Base-by-base conservation (phyloP, 2,329 filamentous ascomycete species). In the Xylariaceae sp. region DNA sequence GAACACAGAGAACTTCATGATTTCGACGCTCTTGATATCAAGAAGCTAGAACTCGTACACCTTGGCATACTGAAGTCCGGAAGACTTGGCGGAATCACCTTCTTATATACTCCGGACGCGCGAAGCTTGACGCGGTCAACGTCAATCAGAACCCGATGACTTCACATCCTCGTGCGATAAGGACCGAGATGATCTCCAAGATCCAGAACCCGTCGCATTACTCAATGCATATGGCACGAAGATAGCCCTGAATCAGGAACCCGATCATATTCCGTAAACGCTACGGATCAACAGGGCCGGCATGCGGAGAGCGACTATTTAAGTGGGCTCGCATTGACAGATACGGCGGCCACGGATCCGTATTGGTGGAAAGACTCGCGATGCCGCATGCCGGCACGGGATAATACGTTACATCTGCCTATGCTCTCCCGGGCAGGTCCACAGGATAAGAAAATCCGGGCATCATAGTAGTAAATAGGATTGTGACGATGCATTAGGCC, bases 331-430 rank as follows among this genome's bases (percentile, higher is more conserved):
- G 4, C 23, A 30, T 30, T 30, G 23, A 30, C 23, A 30, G 23
- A 30, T 30, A 30, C 23, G 23, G 23, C 23, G 23, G 23, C 60
- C 60, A 55, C 61, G 55, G 59, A 62, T 17, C 5, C 10, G 53
- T 53, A 60, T 62, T 62, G 57, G 60, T 57, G 59, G 59, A 61
- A 59, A 58, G 47, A 56, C 55, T 53, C 15, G 44, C 23, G 23
- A 30, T 39, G 50, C 48, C 34, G 5, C 1, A 34, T 47, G 45
- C 9, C 41, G n/a, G 23, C 23, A 30, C 23, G 23, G 23, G 23
- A 47, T 34, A 47, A 61, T 61, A 61, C 47, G 23, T 61, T 57
- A 54, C 57, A 13, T n/a, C 4, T 35, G 4, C 57, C 49, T 30
- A 54, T 30, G 23, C 23, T 30, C 57, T 61, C 11, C 53, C 17